These are phyloP conservation scores for Taphrina wiesneri DNA, from an alignment of 1,139 yeast species.

Conservation along the genomic window DNA sequence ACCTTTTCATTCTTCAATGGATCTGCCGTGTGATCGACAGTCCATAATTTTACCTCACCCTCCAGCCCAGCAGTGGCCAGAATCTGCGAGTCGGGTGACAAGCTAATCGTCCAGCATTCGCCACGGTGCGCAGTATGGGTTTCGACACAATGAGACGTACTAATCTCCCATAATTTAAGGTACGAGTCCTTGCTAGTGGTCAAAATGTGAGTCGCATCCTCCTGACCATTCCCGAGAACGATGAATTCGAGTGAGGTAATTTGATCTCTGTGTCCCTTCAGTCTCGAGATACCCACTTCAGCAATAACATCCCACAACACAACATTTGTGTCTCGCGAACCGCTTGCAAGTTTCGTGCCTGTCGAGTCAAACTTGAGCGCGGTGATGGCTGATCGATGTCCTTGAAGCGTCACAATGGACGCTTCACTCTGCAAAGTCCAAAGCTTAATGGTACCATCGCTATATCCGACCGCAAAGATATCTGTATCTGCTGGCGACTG, in stretches of 20 bases:
- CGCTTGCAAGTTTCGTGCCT: constrained; percentile 84
- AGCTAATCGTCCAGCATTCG: constrained; percentile 84
- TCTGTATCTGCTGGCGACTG: constrained; percentile 51
- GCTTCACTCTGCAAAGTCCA: constrained; percentile 86
- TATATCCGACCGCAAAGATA: constrained; percentile 82
- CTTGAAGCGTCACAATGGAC: constrained; percentile 76
- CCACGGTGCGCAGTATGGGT: constrained; percentile 92
- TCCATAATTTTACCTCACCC: constrained; percentile 83
- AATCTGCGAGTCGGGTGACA: constrained; percentile 45
- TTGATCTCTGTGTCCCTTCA: constrained; percentile 86
- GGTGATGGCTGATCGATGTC: constrained; percentile 79
- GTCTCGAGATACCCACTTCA: constrained; percentile 82
- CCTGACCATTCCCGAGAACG: constrained; percentile 40
- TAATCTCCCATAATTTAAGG: constrained; percentile 88
- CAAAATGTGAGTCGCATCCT: constrained; percentile 53
- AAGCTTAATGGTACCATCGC: constrained; percentile 83
- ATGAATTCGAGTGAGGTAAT: constrained; percentile 70
- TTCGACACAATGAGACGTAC: constrained; percentile 85
- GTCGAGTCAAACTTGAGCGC: constrained; percentile 67
- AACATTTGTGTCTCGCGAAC: constrained; percentile 78
- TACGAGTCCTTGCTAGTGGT: constrained; percentile 87
- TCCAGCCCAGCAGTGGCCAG: constrained; percentile 72
- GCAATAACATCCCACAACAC: constrained; percentile 94
- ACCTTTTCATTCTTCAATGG: constrained; percentile 49
- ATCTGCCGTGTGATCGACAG: constrained; percentile 52